Evolutionary conservation across 768 basidiomycete genomes (phyloP).

Genomic region (Lyophyllum semitale): DNA sequence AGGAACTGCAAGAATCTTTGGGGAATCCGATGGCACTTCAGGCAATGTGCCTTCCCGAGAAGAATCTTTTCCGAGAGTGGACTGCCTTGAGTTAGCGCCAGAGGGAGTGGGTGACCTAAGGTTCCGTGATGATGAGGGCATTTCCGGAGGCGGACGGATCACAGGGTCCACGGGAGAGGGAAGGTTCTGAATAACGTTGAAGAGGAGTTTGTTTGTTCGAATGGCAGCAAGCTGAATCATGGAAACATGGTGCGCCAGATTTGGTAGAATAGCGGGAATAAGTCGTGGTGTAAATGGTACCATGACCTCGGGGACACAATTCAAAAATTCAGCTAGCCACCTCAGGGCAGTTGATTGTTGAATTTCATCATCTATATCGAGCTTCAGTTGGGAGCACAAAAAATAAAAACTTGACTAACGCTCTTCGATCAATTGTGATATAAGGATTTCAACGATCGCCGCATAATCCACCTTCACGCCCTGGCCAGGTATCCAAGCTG

Average conservation of each 20-base stretch:
- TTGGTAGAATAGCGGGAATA: conserved; percentile 90
- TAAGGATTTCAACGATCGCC: conserved; percentile 90
- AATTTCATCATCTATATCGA: conserved; percentile 81
- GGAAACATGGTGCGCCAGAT: conserved; percentile 87
- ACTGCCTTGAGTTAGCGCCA: conserved; percentile 49
- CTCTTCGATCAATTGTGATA: conserved; percentile 81
- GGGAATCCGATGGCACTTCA: conserved; percentile 39
- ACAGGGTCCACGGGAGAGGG: conserved; percentile 67
- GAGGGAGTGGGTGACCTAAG: conserved; percentile 62
- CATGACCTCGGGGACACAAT: conserved; percentile 88
- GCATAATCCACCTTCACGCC: conserved; percentile 90
- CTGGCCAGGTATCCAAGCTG: conserved; percentile 92
- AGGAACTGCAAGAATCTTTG: conserved; percentile 19
- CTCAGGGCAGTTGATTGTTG: conserved; percentile 92
- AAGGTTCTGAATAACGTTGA: conserved; percentile 81
- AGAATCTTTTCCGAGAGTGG: conserved; percentile 36
- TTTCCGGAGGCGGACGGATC: conserved; percentile 30
- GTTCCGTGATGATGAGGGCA: conserved; percentile 32
- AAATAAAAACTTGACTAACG: conserved; percentile 51
- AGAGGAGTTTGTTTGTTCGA: conserved; percentile 83
- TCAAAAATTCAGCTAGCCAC: conserved; percentile 91
- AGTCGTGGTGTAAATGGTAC: conserved; percentile 93
- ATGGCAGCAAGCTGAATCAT: conserved; percentile 88
- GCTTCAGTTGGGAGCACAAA: conserved; percentile 2
- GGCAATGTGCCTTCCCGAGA: conserved; percentile 51